Evolutionary conservation across 768 basidiomycete genomes (phyloP).

Genomic region (Xerocomus potaroensis): DNA sequence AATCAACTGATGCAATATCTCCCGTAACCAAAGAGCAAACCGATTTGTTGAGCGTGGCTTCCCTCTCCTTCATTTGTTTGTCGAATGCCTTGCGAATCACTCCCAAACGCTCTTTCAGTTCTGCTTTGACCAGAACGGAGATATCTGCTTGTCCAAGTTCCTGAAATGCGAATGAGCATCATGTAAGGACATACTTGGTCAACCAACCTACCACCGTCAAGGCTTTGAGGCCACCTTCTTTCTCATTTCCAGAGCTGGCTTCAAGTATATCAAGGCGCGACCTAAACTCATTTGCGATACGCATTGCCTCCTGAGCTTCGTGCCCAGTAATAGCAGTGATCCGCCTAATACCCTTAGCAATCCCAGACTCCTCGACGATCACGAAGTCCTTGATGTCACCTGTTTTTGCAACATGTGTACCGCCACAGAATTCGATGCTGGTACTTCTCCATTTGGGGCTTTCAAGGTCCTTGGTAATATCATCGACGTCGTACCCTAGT

Average conservation of each 20-base stretch:
- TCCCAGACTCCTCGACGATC: constrained; percentile 92
- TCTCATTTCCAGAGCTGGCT: constrained; percentile 62
- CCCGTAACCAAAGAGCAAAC: constrained; percentile 37
- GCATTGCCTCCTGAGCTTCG: constrained; percentile 81
- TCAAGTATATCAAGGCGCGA: constrained; percentile 61
- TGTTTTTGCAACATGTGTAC: constrained; percentile 97
- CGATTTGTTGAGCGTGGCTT: constrained; percentile 70
- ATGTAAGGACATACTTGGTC: background rate
- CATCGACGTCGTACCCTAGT: constrained; percentile 82
- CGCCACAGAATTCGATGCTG: constrained; percentile 97
- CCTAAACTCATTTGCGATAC: constrained; percentile 59
- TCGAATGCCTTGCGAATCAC: constrained; percentile 77
- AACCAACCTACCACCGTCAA: constrained; percentile 59
- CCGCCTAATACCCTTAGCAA: constrained; percentile 96
- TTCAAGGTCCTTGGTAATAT: constrained; percentile 78
- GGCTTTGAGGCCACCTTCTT: constrained; percentile 84
- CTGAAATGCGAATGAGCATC: constrained; percentile 37
- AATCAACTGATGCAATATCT: background rate
- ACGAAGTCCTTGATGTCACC: constrained; percentile 97
- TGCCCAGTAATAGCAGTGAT: constrained; percentile 93
- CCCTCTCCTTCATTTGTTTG: constrained; percentile 79
- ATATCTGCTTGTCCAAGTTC: constrained; percentile 89
- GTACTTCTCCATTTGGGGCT: constrained; percentile 90
- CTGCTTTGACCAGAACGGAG: constrained; percentile 76
- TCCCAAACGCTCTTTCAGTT: constrained; percentile 70